These are phyloP conservation scores for Pseudocercospora eumusae DNA, from an alignment of 2,329 filamentous ascomycete species.

Conservation along the genomic window DNA sequence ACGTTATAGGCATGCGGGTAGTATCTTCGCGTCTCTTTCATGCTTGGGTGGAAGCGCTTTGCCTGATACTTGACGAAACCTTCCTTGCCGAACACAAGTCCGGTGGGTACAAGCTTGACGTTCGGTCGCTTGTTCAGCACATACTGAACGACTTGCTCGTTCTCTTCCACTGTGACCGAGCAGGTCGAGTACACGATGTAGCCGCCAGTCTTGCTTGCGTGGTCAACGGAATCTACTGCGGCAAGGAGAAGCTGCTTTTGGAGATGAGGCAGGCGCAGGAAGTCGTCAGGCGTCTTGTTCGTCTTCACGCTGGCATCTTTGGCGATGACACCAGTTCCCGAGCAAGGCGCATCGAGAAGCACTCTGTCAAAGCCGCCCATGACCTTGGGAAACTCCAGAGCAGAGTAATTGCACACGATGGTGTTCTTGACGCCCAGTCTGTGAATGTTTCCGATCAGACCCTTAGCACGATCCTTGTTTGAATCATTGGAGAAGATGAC, in stretches of 20 bases:
- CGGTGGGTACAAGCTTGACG: constrained; percentile 88
- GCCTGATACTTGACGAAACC: constrained; percentile 89
- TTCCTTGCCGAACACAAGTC: constrained; percentile 84
- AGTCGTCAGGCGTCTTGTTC: constrained; percentile 95
- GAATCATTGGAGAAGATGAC: constrained; percentile 95
- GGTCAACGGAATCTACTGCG: constrained; percentile 93
- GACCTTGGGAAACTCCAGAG: constrained; percentile 87
- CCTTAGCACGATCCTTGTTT: constrained; percentile 89
- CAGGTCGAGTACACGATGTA: constrained; percentile 98
- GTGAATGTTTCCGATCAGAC: constrained; percentile 97
- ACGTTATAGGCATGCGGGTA: constrained; percentile 94
- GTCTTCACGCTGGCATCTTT: constrained; percentile 98
- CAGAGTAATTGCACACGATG: constrained; percentile 93
- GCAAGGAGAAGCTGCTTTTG: constrained; percentile 93
- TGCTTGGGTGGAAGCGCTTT: constrained; percentile 83
- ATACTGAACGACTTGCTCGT: constrained; percentile 92
- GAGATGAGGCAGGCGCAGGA: constrained; percentile 86
- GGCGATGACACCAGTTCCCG: constrained; percentile 93
- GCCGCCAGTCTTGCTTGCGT: constrained; percentile 86
- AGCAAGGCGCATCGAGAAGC: constrained; percentile 90
- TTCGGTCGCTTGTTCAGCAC: constrained; percentile 89
- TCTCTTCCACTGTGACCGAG: constrained; percentile 90
- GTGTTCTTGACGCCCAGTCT: constrained; percentile 91
- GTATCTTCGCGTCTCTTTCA: constrained; percentile 81
- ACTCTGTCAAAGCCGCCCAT: constrained; percentile 96